Evolutionary conservation across 805 yeast genomes (phyloP), one percentile per base, ranked within the genome.

Genomic region (Dipodascopsis tothii): DNA sequence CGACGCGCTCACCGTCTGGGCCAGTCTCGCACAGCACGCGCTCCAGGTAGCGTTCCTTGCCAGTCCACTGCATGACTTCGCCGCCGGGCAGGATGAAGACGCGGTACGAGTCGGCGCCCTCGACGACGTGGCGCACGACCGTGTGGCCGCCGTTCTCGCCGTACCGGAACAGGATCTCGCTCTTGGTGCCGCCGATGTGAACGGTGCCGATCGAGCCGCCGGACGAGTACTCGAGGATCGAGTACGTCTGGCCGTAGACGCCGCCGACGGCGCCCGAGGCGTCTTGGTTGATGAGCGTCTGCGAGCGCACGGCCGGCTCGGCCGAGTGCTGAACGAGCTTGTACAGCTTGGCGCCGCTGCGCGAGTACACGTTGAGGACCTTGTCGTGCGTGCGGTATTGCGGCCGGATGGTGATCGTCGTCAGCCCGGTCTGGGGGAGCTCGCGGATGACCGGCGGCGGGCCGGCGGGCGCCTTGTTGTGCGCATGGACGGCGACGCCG

Each of bases 71-170:
- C 54, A 77, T 78, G 3, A 75, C 73, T 39, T 58, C 53, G 6
- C 84, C 84, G 57, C 78, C 80, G 2, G 78, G 69, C 38, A 79
- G 65, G 34, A 73, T 72, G 59, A 79, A 79, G 67, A 74, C 67
- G 53, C 83, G 67, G 59, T 78, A 78, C 48, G 73, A 66, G 54
- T 77, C 84, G 32, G 69, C 66, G 2, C 80, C 81, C 58, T 78
- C 84, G 19, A 75, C 81, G 40, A 73, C 61, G 54, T 78, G 82
- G 45, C 70, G 70, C 32, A 78, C 68, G 23, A 74, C 67, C 58
- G 77, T 82, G 80, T 82, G 75, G 11, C 84, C 84, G 28, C 77
- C 65, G 19, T 32, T 21, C 19, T 27, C 35, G 11, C 35, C 17
- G 3, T 23, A 43, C 18, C 41, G 44, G 20, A 49, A 37, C 17